Base-by-base conservation (phyloP, 768 basidiomycete species). In the Leccinum boreale region DNA sequence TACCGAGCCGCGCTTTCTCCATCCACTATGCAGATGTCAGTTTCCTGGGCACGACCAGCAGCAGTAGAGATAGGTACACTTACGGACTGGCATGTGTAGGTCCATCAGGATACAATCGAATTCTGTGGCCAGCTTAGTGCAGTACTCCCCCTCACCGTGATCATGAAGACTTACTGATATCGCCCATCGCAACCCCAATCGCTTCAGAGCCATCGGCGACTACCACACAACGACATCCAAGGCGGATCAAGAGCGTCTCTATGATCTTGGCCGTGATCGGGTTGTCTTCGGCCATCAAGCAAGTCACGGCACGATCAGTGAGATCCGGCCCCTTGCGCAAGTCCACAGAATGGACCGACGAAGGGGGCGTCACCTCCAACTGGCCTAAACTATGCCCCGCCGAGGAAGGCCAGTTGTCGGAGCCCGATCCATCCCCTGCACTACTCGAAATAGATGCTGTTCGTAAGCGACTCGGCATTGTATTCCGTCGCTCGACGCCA, bases 211-310 rank as follows among this genome's bases (percentile, higher is more conserved):
- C 97, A 74, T 98, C 94, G 45, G 93, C 85, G 17, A 98, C 97
- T 9, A 98, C 91, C 10, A 98, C 89, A 71, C 92, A 94, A 17
- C 95, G 89, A 72, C 96, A 98, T 1, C 97, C 97, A 59, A 98
- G 83, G 35, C 95, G 87, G 59, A 92, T 90, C 49, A 99, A 82
- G 47, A 98, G 74, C 2, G 95, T 98, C 73, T 98, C 94, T 50
- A 98, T 87, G 50, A 99, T 98, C 78, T 98, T 98, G 31, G 92
- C 91, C 0, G 94, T 96, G 62, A 98, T 98, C 2, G 97, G 97
- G 67, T 99, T 98, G 66, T 98, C 94, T 72, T 98, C 97, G 1
- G 96, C 97, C 35, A 99, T 81, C 26, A 99, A 73, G 67, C 93
- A 94, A 42, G 94, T 97, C 54, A 98, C 87, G n/a, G 89, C 87